A percentile compares a stretch with the other conserved stretches of the same genome.
phyloP scores from a whole-genome alignment of 176 grass and related monocot genomes.

The Thalia dealbata region DNA sequence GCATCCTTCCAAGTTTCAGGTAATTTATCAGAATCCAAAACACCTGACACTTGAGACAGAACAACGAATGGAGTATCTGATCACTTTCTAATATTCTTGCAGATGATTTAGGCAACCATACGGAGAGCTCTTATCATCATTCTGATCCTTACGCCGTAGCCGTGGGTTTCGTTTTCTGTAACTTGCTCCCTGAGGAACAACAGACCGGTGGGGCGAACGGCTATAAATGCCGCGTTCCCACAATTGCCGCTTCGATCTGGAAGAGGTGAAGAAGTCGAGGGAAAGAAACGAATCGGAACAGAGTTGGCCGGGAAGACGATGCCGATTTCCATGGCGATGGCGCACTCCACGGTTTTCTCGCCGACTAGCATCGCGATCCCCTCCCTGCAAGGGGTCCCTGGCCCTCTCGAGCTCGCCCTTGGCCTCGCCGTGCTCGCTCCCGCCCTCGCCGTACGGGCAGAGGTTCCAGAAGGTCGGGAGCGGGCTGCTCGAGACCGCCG shows the following conservation, averaged over 20 bases:
- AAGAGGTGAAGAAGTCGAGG: too few relatives aligned
- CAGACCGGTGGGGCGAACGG: too few relatives aligned
- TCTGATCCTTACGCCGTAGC: slow-evolving; percentile 5
- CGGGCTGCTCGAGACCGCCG: background rate
- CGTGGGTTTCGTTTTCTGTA: too few relatives aligned
- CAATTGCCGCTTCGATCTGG: too few relatives aligned
- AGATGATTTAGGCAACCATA: slow-evolving; percentile 38
- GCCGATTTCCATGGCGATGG: slow-evolving; percentile 70
- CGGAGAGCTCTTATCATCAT: slow-evolving; percentile 31
- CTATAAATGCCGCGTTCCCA: too few relatives aligned
- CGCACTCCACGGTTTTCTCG: slow-evolving; percentile 77
- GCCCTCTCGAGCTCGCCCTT: slow-evolving; percentile 11
- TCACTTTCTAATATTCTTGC: background rate
- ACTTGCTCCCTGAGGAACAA: too few relatives aligned
- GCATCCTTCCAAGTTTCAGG: slow-evolving; percentile 49
- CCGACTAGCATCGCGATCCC: slow-evolving; percentile 63
- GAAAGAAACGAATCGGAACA: background rate
- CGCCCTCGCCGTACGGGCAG: slow-evolving; percentile 24
- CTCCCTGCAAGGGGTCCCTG: slow-evolving; percentile 59
- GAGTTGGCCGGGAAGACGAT: slow-evolving; percentile 12
- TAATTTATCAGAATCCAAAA: slow-evolving; percentile 14
- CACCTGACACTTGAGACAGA: background rate
- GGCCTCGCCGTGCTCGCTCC: slow-evolving; percentile 26
- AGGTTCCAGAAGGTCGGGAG: slow-evolving; percentile 23
- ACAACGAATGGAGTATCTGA: background rate